Conservation (phyloP, 345 rosid species). For the Arabidopsis arenosa region DNA sequence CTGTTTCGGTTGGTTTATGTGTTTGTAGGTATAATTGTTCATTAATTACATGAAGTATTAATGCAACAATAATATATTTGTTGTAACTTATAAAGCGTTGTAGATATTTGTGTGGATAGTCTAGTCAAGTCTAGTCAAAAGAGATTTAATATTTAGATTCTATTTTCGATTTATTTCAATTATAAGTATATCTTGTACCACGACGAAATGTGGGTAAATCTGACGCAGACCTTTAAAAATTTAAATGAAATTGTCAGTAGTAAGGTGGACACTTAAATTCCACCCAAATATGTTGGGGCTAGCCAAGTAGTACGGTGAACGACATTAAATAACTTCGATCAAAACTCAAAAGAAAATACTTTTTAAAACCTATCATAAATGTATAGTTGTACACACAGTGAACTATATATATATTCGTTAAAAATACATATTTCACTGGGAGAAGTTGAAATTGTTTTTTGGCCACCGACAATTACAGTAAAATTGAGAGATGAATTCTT, state of each 20-base stretch:
- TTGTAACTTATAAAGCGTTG: background rate
- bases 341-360: background rate
- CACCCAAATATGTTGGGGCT: slow-evolving; percentile 44
- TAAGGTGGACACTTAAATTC: slow-evolving; percentile 39
- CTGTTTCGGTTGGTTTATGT: slow-evolving; percentile 6
- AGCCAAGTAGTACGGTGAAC: slow-evolving; percentile 22
- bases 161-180: background rate
- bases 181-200: slow-evolving; percentile 9
- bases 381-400: background rate
- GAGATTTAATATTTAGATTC: slow-evolving; percentile 20
- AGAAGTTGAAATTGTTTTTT: background rate
- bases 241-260: slow-evolving; percentile 39
- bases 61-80: background rate
- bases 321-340: slow-evolving; percentile 10
- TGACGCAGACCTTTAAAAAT: slow-evolving; percentile 14
- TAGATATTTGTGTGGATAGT: background rate
- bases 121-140: slow-evolving; percentile 27
- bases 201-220: slow-evolving; percentile 7
- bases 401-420: background rate
- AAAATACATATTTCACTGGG: too few species aligned
- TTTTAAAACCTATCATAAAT: background rate
- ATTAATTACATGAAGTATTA: background rate
- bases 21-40: slow-evolving; percentile 16
- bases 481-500: background rate
- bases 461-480: background rate